Evolutionary conservation across 495 filamentous ascomycete genomes (phyloP), one percentile per base, ranked within the genome.

Genomic region (Penicillium macrosclerotiorum): DNA sequence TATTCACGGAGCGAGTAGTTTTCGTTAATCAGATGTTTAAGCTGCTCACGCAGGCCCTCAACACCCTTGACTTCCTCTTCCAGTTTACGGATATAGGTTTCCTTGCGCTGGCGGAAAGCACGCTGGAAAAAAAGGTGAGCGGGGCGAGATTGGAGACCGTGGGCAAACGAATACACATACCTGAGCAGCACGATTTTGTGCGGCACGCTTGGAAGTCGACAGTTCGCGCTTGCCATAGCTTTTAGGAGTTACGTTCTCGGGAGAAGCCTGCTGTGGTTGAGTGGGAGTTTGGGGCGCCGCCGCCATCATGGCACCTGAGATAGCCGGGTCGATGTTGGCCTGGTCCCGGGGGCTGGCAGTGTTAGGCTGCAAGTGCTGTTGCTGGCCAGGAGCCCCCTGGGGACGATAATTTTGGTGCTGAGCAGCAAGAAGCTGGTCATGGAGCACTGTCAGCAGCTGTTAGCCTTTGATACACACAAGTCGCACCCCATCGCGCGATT

Each of bases 151-250:
- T 2, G 11, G 19, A 2, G 19, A n/a, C 2, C 5, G 3, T 6
- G 8, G 5, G 8, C 8, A 11, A 20, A 5, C 7, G 25, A 14
- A 4, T 13, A 23, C 47, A 71, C 78, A 36, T 79, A 96, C 93
- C 84, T 98, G 93, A 35, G 93, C 93, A 54, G 93, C 93, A 56
- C 93, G 78, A 59, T 98, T 98, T 65, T 98, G 93, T 30, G 94
- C 93, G 14, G 93, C 93, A 51, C 93, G 84, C 71, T 98, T 98
- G 33, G 89, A 93, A 11, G 89, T 90, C 17, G 90, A 95, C 37
- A 98, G 70, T 69, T 96, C 93, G 32, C 93, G 78, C 69, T 96
- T 95, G 24, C 84, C 84, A 30, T 72, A 74, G 6, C 69, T 67
- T 59, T 78, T 82, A 29, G 71, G 59, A 14, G 57, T 60, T 16